Percentiles rank a stretch among this genome's conserved stretches.
Evolutionary conservation across 495 filamentous ascomycete species (phyloP).

Genomic region (Tuber indicum): DNA sequence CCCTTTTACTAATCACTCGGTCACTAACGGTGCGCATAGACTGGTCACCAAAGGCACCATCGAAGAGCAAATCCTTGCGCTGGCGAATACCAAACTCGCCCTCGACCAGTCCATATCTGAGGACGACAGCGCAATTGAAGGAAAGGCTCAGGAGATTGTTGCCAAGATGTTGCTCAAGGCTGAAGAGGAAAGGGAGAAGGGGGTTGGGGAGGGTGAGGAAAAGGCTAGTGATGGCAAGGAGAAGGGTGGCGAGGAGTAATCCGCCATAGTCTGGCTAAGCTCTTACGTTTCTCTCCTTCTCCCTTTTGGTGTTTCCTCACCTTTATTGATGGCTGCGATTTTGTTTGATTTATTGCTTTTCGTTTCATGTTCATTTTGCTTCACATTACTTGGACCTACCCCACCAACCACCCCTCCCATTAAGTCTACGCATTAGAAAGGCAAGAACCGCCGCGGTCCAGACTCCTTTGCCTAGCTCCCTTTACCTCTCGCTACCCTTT

Average conservation of each 20-base stretch:
- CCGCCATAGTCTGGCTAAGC: not conserved
- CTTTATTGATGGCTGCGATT: not conserved
- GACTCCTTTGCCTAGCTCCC: not conserved
- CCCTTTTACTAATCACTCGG: not conserved
- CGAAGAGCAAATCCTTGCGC: conserved; percentile 83
- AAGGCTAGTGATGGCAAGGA: not conserved
- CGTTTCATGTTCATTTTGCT: not conserved
- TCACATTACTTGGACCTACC: not conserved
- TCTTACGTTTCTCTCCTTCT: not conserved
- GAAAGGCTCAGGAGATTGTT: conserved; percentile 56
- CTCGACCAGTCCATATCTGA: conserved; percentile 74
- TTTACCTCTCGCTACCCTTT: not conserved
- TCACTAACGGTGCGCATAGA: conserved; percentile 45
- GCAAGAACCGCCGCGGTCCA: not conserved
- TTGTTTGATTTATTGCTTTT: not conserved
- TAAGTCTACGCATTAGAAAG: not conserved
- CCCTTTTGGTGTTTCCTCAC: not conserved
- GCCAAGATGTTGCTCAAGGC: conserved; percentile 55
- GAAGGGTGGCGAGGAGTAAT: not conserved
- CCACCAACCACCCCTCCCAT: not conserved
- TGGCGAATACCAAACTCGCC: conserved; percentile 87
- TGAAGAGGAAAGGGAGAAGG: not conserved
- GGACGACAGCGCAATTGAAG: conserved; percentile 47
- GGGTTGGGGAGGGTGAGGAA: not conserved
- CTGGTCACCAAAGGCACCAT: conserved; percentile 78